phyloP scores from a whole-genome alignment of 73 alveolate genomes.

The Paramecium octaurelia region DNA sequence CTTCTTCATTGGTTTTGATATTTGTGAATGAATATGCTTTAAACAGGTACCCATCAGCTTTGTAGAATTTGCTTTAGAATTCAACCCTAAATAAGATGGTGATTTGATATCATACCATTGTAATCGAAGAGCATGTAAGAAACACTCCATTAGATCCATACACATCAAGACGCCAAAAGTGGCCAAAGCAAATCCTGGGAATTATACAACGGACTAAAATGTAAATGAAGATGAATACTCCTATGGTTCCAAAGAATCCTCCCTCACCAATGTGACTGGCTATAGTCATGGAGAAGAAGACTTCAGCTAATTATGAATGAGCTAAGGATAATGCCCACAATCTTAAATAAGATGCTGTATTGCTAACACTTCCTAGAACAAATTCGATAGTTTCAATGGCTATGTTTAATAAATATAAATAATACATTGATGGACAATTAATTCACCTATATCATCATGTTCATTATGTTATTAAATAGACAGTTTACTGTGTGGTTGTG shows the following conservation, averaged over 20 bases:
- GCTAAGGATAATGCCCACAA: constrained; percentile 92
- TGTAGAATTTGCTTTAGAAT: constrained; percentile 92
- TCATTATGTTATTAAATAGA: neutral
- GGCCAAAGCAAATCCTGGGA: constrained; percentile 63
- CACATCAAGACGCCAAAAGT: constrained; percentile 89
- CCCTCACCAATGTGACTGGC: constrained; percentile 65
- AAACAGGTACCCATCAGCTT: constrained; percentile 91
- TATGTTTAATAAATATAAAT: constrained; percentile 24
- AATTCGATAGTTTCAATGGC: constrained; percentile 88
- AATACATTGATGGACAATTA: constrained; percentile 83
- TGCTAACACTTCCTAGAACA: constrained; percentile 88
- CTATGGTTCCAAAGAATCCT: constrained; percentile 43
- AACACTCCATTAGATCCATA: constrained; percentile 96
- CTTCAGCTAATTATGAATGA: constrained; percentile 80
- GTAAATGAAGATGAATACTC: neutral
- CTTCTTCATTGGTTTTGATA: neutral
- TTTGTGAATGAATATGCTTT: constrained; percentile 62
- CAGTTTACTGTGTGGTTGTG: constrained; percentile 19
- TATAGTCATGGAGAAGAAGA: constrained; percentile 73
- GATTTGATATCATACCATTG: constrained; percentile 71
- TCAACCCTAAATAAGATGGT: constrained; percentile 76
- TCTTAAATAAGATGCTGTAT: constrained; percentile 94
- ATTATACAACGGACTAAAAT: constrained; percentile 26
- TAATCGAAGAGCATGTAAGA: constrained; percentile 93
- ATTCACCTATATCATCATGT: constrained; percentile 81